A percentile compares a stretch with the other conserved stretches of the same genome.
These are phyloP conservation scores for Neonectria punicea DNA, from an alignment of 2,329 filamentous ascomycete genomes.

Conservation along the genomic window DNA sequence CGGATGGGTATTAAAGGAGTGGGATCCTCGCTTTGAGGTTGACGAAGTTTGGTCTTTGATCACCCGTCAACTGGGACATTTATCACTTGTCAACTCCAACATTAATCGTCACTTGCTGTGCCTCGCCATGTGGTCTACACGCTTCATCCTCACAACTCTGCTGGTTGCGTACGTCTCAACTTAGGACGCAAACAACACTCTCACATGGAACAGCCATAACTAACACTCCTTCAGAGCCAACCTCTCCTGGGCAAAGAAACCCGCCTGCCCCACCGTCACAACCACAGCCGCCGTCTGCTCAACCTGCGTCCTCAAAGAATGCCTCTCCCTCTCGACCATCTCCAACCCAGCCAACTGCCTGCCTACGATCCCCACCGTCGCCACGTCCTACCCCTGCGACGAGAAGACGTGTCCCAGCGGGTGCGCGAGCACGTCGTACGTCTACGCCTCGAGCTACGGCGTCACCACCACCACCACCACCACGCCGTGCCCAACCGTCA, in stretches of 20 bases:
- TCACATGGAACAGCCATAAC: not conserved
- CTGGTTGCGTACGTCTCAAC: slow-evolving; percentile 9
- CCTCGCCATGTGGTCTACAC: slow-evolving; percentile 17
- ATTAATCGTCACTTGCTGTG: not conserved
- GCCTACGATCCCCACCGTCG: slow-evolving; percentile 41
- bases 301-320: slow-evolving; percentile 46
- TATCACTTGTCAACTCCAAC: no score
- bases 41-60: not conserved
- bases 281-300: slow-evolving; percentile 46
- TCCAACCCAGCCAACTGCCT: slow-evolving; percentile 46
- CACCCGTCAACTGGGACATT: not conserved
- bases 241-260: slow-evolving; percentile 9
- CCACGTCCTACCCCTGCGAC: slow-evolving; percentile 37
- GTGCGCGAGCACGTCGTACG: slow-evolving; percentile 39
- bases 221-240: not conserved
- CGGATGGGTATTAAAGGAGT: not conserved
- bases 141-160: slow-evolving; percentile 8
- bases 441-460: slow-evolving; percentile 32
- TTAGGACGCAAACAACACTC: not conserved
- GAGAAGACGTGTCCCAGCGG: slow-evolving; percentile 35
- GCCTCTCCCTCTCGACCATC: slow-evolving; percentile 46
- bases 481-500: slow-evolving; percentile 49
- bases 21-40: not conserved
- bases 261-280: slow-evolving; percentile 49
- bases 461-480: slow-evolving; percentile 14